Evolutionary conservation across 2,329 filamentous ascomycete genomes (phyloP).

Genomic region (Colletotrichum shisoi): DNA sequence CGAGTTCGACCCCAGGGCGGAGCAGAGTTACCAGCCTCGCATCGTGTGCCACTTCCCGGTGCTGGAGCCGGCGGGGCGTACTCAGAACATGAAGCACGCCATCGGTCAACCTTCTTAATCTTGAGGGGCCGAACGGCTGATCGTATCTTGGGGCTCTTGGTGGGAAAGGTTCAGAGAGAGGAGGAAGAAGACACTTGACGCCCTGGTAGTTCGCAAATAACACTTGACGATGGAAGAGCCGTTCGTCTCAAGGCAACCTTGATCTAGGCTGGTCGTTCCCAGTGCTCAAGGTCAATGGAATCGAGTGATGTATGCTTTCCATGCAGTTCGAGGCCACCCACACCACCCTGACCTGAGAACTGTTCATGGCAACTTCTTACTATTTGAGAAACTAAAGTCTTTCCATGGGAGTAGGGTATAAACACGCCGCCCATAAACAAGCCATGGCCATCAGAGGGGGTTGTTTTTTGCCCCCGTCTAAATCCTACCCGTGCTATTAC

Average conservation of each 20-base stretch:
- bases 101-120: background rate
- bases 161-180: background rate
- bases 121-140: background rate
- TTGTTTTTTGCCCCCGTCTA: no score
- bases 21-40: background rate
- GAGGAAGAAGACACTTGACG: fast-evolving
- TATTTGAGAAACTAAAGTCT: no score
- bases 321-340: no score
- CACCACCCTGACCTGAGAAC: no score
- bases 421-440: no score
- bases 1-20: background rate
- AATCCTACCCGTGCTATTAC: background rate
- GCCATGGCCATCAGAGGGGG: no score
- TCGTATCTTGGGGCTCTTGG: background rate
- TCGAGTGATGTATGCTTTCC: no score
- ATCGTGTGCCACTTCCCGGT: background rate
- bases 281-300: fast-evolving
- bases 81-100: background rate
- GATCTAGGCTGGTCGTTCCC: no score
- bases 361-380: no score
- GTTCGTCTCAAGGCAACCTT: fast-evolving
- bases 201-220: no score
- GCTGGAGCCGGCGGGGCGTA: background rate
- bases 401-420: no score
- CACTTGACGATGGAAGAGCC: no score